phyloP scores from a whole-genome alignment of 345 rosid genomes.

The Heritiera fomes region DNA sequence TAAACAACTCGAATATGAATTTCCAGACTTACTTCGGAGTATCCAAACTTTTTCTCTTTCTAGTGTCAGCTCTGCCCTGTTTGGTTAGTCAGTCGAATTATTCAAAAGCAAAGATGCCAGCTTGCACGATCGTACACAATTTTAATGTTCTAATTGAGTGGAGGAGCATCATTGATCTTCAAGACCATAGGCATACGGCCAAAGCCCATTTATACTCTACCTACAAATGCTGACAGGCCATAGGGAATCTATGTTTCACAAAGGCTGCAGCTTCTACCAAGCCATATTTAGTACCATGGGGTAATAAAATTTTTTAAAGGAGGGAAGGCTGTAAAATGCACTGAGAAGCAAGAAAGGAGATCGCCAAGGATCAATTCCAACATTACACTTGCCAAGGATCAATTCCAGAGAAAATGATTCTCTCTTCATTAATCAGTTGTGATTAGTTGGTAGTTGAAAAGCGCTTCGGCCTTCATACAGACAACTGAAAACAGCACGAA shows the following conservation, averaged over 20 bases:
- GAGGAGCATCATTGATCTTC: background rate
- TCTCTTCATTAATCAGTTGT: background rate
- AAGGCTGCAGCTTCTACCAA: background rate
- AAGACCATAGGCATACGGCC: background rate
- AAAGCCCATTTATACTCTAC: background rate
- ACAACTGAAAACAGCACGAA: slow-evolving; percentile 2
- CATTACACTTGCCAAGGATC: background rate
- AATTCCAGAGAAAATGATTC: background rate
- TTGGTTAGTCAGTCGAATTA: background rate
- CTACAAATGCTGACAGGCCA: background rate
- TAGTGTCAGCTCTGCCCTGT: no score
- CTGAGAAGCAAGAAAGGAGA: background rate
- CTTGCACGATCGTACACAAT: background rate
- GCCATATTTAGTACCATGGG: background rate
- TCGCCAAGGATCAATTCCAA: no score
- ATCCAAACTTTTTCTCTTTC: no score
- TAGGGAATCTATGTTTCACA: background rate
- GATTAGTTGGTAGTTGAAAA: background rate
- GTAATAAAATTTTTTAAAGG: background rate
- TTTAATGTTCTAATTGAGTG: background rate
- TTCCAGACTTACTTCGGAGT: no score
- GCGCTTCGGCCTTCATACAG: background rate
- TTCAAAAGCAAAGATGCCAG: background rate
- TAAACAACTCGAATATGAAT: no score
- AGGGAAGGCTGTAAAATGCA: background rate